These are phyloP conservation scores for Trametes elegans DNA, from an alignment of 768 basidiomycete species.

Conservation along the genomic window DNA sequence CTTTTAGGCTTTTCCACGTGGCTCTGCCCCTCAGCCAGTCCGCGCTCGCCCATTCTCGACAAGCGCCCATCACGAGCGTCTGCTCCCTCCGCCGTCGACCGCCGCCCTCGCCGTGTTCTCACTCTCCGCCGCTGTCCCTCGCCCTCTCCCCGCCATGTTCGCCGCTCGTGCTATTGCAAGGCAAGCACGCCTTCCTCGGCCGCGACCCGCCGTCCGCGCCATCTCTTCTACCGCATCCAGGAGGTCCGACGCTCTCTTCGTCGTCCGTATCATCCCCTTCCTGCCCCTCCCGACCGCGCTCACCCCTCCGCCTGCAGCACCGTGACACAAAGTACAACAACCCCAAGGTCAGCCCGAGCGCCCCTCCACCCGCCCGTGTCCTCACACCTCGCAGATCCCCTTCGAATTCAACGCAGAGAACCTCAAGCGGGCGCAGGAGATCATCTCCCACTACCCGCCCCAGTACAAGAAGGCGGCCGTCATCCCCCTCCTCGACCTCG, in stretches of 20 bases:
- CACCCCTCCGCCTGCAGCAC: slow-evolving; percentile 53
- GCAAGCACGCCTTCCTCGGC: slow-evolving; percentile 11
- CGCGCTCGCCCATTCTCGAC: slow-evolving; percentile 8
- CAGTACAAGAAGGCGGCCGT: slow-evolving; percentile 99
- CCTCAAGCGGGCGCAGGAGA: slow-evolving; percentile 79
- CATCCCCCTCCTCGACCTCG: slow-evolving; percentile 94
- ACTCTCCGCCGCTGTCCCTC: background rate
- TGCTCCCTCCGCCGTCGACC: background rate
- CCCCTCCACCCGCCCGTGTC: background rate
- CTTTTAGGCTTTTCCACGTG: slow-evolving; percentile 7
- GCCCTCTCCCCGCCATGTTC: slow-evolving; percentile 21
- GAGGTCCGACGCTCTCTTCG: slow-evolving; percentile 82
- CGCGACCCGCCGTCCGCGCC: slow-evolving; percentile 15
- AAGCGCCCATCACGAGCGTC: slow-evolving; percentile 3
- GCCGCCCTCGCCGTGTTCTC: background rate
- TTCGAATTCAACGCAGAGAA: slow-evolving; percentile 86
- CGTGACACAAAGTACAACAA: slow-evolving; percentile 96
- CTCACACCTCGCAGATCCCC: slow-evolving; percentile 58
- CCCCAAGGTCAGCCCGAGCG: slow-evolving; percentile 61
- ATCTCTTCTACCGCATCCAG: slow-evolving; percentile 43
- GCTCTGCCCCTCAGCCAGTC: background rate
- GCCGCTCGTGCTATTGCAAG: slow-evolving; percentile 25
- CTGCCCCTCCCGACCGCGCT: slow-evolving; percentile 31
- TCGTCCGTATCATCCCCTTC: slow-evolving; percentile 68
- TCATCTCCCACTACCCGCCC: slow-evolving; percentile 91